Evolutionary conservation across 306 rosid genomes (phyloP).

Genomic region (Adenanthera pavonina): DNA sequence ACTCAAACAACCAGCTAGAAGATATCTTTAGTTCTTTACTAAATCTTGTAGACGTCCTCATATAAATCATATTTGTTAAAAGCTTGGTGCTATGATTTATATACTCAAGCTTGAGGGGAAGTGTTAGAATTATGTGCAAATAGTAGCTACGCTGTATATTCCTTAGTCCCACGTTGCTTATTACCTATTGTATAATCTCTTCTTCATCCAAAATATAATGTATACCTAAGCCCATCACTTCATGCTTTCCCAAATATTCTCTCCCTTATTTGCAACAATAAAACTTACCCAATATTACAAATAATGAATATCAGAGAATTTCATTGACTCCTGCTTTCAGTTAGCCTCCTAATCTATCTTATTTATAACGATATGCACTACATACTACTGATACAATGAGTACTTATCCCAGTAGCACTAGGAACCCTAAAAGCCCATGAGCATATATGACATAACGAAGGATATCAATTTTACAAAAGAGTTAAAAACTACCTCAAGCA

Average conservation of each 20-base stretch:
- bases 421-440: not conserved
- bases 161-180: not conserved
- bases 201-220: not conserved
- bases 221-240: not conserved
- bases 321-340: too few relatives aligned
- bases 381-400: not conserved
- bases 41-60: too few relatives aligned
- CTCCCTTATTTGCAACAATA: not conserved
- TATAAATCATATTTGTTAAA: too few relatives aligned
- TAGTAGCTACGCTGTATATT: not conserved
- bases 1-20: too few relatives aligned
- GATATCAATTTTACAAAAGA: constrained; percentile 1
- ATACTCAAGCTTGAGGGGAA: too few relatives aligned
- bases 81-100: too few relatives aligned
- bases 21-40: too few relatives aligned
- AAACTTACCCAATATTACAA: not conserved
- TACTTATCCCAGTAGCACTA: not conserved
- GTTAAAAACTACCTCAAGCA: constrained; percentile 33
- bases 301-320: not conserved
- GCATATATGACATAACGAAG: too few relatives aligned
- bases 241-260: not conserved
- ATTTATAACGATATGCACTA: not conserved
- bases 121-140: not conserved
- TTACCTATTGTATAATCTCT: not conserved
- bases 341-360: not conserved